Evolutionary conservation across 495 filamentous ascomycete genomes (phyloP).

Genomic region (Daldinia decipiens): DNA sequence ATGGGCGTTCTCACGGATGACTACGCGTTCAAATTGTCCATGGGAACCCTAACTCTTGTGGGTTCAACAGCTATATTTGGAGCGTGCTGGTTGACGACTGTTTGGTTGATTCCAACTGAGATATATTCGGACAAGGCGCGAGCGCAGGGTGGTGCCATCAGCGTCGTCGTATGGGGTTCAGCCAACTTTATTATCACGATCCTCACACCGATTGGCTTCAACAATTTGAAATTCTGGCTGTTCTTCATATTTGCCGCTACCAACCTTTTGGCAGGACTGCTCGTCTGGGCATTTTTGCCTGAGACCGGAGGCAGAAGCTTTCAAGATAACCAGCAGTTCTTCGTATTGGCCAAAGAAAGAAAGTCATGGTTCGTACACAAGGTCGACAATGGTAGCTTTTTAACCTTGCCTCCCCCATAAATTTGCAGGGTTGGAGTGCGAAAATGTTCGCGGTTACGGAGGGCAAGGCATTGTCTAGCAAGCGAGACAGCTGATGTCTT

Average conservation of each 20-base stretch:
- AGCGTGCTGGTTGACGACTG: conserved; percentile 65
- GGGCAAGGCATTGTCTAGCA: not conserved
- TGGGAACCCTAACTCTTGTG: conserved; percentile 59
- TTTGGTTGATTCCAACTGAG: conserved; percentile 69
- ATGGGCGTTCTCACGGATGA: conserved; percentile 45
- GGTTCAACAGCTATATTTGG: conserved; percentile 66
- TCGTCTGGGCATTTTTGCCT: conserved; percentile 62
- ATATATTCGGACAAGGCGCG: conserved; percentile 65
- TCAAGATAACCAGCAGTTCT: conserved; percentile 2
- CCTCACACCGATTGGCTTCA: conserved; percentile 66
- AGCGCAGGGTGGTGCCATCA: conserved; percentile 63
- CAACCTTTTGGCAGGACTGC: conserved; percentile 63
- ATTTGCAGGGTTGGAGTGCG: not conserved
- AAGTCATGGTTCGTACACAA: not conserved
- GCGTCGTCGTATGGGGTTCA: conserved; percentile 66
- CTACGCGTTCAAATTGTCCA: conserved; percentile 48
- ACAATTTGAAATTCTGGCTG: conserved; percentile 64
- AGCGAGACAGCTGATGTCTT: not conserved
- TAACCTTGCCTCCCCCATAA: not conserved
- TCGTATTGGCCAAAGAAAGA: not conserved
- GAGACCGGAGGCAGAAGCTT: conserved; percentile 48
- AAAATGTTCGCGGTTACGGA: not conserved
- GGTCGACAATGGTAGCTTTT: not conserved
- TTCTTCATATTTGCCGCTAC: conserved; percentile 65
- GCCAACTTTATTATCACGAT: conserved; percentile 67